A percentile compares a stretch with the other conserved stretches of the same genome.
Evolutionary conservation across 768 basidiomycete genomes (phyloP).

Genomic region (Rhizopogon roseolus): DNA sequence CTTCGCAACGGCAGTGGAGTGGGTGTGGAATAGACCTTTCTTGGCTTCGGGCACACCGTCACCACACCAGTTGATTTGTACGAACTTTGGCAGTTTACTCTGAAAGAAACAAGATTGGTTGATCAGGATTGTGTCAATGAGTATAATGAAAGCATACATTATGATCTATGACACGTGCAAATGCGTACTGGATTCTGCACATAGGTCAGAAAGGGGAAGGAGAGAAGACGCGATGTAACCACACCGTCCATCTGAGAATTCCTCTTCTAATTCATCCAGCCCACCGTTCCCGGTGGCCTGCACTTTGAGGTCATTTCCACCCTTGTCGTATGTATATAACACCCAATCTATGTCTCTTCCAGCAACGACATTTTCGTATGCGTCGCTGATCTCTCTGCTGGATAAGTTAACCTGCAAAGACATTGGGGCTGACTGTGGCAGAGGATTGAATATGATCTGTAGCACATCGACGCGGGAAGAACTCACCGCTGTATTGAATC

Average conservation of each 20-base stretch:
- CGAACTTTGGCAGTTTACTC: constrained; percentile 85
- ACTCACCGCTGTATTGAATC: background rate
- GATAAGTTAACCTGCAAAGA: constrained; percentile 79
- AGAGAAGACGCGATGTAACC: constrained; percentile 16
- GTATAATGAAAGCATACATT: constrained; percentile 47
- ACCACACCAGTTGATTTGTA: constrained; percentile 96
- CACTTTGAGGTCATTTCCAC: constrained; percentile 82
- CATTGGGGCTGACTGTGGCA: constrained; percentile 39
- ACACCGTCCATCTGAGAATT: constrained; percentile 91
- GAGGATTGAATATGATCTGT: background rate
- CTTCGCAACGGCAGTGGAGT: constrained; percentile 72
- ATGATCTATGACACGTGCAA: constrained; percentile 78
- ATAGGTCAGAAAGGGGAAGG: constrained; percentile 5
- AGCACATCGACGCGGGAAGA: too few species aligned
- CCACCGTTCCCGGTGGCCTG: constrained; percentile 85
- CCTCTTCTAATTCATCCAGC: constrained; percentile 86
- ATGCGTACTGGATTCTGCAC: constrained; percentile 88
- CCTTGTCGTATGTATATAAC: constrained; percentile 76
- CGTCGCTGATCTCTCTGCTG: constrained; percentile 62
- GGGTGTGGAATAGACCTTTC: constrained; percentile 91
- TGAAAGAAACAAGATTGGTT: constrained; percentile 23
- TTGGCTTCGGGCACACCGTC: constrained; percentile 91
- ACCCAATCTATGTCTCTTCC: constrained; percentile 70
- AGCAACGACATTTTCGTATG: constrained; percentile 73
- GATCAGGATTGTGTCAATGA: background rate